These are phyloP conservation scores for Phylloporus sp. DNA, from an alignment of 1,284 basidiomycete genomes.

Conservation along the genomic window DNA sequence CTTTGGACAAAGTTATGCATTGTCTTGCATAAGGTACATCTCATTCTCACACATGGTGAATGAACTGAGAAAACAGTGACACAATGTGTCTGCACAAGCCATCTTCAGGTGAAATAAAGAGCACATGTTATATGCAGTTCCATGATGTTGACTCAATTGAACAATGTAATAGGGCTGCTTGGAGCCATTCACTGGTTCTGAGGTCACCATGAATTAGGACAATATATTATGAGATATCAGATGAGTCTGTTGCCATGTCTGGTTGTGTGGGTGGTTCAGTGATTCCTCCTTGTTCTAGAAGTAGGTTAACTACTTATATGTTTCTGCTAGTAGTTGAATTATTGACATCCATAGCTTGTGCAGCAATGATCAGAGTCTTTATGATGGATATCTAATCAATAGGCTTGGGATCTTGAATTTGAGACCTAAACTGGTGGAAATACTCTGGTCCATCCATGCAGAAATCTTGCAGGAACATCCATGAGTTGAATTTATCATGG, in stretches of 20 bases:
- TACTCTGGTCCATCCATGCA: neutral
- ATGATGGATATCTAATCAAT: neutral
- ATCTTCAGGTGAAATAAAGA: constrained; percentile 41
- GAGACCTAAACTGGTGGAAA: neutral
- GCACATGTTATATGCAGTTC: constrained; percentile 24
- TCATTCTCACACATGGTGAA: neutral
- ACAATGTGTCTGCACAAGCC: constrained; percentile 22
- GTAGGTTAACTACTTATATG: neutral
- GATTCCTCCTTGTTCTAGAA: neutral
- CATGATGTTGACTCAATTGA: constrained; percentile 22
- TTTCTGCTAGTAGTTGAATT: constrained; percentile 10
- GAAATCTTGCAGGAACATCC: constrained; percentile 22
- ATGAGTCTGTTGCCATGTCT: neutral
- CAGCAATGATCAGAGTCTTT: neutral
- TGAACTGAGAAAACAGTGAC: neutral
- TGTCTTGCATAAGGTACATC: neutral
- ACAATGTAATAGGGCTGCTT: neutral
- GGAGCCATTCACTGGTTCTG: constrained; percentile 24
- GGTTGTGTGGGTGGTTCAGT: neutral
- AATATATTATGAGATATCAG: constrained; percentile 23
- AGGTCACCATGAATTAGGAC: constrained; percentile 35
- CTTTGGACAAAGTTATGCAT: neutral
- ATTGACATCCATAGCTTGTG: neutral
- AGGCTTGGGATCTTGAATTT: accelerated
- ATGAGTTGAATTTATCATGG: constrained; percentile 25